Conservation (phyloP, 116 monocot species). For the Trichopus zeylanicus region DNA sequence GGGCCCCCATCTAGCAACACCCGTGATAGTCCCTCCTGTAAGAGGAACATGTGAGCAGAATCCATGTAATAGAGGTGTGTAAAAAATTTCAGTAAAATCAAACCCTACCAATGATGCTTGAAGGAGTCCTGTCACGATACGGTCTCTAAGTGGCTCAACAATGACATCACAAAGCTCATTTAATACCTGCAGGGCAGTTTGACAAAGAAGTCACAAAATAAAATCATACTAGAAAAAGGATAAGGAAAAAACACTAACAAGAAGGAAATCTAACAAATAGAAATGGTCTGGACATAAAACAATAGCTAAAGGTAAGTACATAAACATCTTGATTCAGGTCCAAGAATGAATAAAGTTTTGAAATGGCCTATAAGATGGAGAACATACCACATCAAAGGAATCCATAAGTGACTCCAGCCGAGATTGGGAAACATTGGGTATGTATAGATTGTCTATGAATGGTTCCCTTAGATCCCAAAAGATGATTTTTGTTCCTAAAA, state of each 20-base stretch:
- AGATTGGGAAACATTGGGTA: conserved; percentile 59
- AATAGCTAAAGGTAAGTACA: no score
- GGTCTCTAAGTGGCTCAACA: conserved; percentile 84
- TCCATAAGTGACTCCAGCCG: conserved; percentile 68
- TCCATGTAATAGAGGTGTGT: background rate
- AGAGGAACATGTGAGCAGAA: background rate
- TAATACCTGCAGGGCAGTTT: conserved; percentile 46
- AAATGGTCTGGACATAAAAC: no score
- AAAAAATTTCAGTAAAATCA: conserved; percentile 2
- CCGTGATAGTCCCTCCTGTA: conserved; percentile 77
- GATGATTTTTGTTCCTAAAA: conserved; percentile 71
- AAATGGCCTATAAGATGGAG: background rate
- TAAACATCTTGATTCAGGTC: no score
- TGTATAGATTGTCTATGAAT: conserved; percentile 86
- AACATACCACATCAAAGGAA: conserved; percentile 69
- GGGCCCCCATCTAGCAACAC: conserved; percentile 91
- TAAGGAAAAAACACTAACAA: no score
- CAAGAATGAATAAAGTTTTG: background rate
- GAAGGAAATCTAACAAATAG: no score
- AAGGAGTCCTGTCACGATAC: conserved; percentile 85
- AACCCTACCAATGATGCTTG: conserved; percentile 81
- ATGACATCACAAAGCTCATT: conserved; percentile 92
- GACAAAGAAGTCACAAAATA: no score
- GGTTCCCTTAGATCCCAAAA: conserved; percentile 92
- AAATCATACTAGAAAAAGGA: no score